Base-by-base conservation (phyloP, 2,329 filamentous ascomycete species). In the Nannizziopsis arthrosporioides region DNA sequence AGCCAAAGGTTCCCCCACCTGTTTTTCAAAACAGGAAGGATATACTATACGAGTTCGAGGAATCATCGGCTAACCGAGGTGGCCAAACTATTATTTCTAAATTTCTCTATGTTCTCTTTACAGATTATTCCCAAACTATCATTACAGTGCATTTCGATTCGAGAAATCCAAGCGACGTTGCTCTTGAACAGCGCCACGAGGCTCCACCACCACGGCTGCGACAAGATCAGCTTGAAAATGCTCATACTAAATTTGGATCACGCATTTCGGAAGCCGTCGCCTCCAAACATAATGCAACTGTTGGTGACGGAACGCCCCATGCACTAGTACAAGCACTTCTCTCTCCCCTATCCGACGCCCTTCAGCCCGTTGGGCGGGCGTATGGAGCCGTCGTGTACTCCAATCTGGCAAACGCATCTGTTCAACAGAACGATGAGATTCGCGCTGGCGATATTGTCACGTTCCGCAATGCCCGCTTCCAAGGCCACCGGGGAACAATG, bases 101-200 rank as follows among this genome's bases (percentile, higher is more conserved):
- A 55, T 81, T 89, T 51, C 75, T 95, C 37, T 92, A 84, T 57
- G 73, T 96, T n/a, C 70, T 98, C 7, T 98, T 86, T 70, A 82
- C 88, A 59, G 92, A 98, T 68, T 98, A 98, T 65, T 95, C 89
- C 14, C 92, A 96, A 63, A 96, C 90, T 0, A 75, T 93, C 54
- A 77, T 98, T 59, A 87, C 82, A 0, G 84, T 82, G 14, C 81
- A 76, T 44, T 96, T 84, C 63, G 85, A 94, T 62, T 72, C 81
- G 1, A 77, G 80, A 46, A 81, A 94, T 60, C 76, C 84, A 2
- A 72, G 77, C 1, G 82, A 90, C 58, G 83, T 82, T 9, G 72
- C 78, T 31, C 66, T 96, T 5, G 85, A 93, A 58, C 92, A 98
- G 66, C 80, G 81, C 39, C 90, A 96, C 59, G 85, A 95, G 59